Evolutionary conservation across 2,329 filamentous ascomycete genomes (phyloP), one percentile per base, ranked within the genome.

Genomic region (Diaporthe sp.): DNA sequence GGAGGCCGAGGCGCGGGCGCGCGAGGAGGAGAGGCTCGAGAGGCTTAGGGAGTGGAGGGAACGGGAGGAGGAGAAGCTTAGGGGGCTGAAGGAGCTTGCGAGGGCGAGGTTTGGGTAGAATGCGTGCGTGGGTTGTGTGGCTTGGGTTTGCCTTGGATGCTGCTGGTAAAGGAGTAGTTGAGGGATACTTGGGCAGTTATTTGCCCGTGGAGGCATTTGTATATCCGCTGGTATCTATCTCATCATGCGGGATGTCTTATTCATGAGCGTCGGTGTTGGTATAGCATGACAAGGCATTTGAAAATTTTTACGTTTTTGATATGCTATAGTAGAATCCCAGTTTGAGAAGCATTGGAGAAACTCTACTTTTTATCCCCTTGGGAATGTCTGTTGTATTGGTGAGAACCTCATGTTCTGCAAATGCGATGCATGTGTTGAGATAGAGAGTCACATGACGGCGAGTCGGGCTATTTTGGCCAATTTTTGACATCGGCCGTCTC

Each of bases 21-120:
- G 91, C 81, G 88, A 89, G 76, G 95, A 92, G 62, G 96, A 98
- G 87, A 88, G 95, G 79, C 95, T 98, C 82, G 94, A 95, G 86
- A 90, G 92, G 79, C 82, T 96, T 71, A 87, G 89, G 79, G 91
- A 90, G 78, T 93, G 94, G 83, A 89, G 90, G 80, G 90, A 91
- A 80, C 94, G 95, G 83, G 96, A 98, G 84, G 93, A 95, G 78
- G 92, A 91, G 81, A 98, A 95, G 1, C 95, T 98, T 88, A 91
- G 91, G 67, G 95, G 95, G 89, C 81, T 98, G 81, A 93, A 89
- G 84, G 91, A 92, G 80, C 85, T 98, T 84, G 96, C 95, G 22
- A 93, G 90, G 85, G 91, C 94, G 85, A 89, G 94, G 78, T 98
- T 94, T 88, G 94, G 94, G 28, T 31, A 31, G 3, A 3, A 3